These are phyloP conservation scores for Sungouiella thailandica DNA, from an alignment of 805 yeast genomes.

Conservation along the genomic window DNA sequence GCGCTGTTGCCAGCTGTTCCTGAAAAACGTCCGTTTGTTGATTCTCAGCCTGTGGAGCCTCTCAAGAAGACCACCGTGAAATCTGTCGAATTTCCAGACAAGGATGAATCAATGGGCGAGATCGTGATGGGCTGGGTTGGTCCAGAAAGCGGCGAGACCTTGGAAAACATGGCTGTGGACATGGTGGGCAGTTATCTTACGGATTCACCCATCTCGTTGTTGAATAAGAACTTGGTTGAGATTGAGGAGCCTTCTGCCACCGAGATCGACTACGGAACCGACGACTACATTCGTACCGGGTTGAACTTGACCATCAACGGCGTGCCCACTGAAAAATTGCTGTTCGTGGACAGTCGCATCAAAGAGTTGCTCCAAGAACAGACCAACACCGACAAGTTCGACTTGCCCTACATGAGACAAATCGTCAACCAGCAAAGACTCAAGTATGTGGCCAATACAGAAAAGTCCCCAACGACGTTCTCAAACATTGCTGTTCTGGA, in stretches of 20 bases:
- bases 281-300: conserved; percentile 64
- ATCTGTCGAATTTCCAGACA: conserved; percentile 77
- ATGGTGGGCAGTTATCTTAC: conserved; percentile 70
- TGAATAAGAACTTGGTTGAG: conserved; percentile 70
- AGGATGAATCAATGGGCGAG: conserved; percentile 82
- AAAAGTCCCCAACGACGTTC: conserved; percentile 56
- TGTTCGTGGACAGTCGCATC: conserved; percentile 48
- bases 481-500: conserved; percentile 69
- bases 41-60: conserved; percentile 47
- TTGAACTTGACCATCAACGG: conserved; percentile 57
- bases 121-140: conserved; percentile 76
- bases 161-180: conserved; percentile 64
- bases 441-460: conserved; percentile 56
- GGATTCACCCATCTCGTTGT: conserved; percentile 69
- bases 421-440: conserved; percentile 61
- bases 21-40: conserved; percentile 71
- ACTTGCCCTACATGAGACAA: conserved; percentile 61
- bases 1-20: conserved; percentile 33
- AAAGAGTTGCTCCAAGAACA: conserved; percentile 51
- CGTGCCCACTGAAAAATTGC: conserved; percentile 65
- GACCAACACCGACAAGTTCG: conserved; percentile 46
- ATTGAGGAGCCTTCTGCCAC: conserved; percentile 78
- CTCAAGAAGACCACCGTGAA: conserved; percentile 37
- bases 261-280: conserved; percentile 62
- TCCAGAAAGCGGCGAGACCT: conserved; percentile 50